Evolutionary conservation across 805 yeast genomes (phyloP), one percentile per base, ranked within the genome.

Genomic region (Schwanniomyces polymorphus): DNA sequence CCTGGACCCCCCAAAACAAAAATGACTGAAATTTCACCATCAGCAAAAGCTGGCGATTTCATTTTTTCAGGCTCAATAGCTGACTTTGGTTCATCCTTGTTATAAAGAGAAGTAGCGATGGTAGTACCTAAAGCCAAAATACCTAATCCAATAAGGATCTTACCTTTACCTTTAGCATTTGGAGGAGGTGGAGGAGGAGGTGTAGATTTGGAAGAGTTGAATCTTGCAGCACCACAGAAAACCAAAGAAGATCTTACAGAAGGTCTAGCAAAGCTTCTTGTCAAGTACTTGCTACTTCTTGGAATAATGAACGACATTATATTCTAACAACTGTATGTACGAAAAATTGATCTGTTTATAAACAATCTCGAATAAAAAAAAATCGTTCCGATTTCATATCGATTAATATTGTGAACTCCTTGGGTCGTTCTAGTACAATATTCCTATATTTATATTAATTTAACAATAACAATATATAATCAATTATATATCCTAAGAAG

Each of bases 1-100:
- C 98, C 98, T 5, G 98, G 98, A 3, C 98, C 98, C 38, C 99
- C 99, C 27, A 92, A 80, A 16, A 92, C 97, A 65, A 89, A 92
- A 25, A 91, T 78, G 4, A 92, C 96, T 25, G 88, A 82, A 26
- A 88, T 83, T 46, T 88, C 84, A 34, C 82, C 81, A 2, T 78
- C 76, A 8, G 78, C 69, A 62, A 88, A 88, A 0, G 86, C 82
- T 27, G 71, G 62, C 49, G 41, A 70, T 68, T 46, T 66, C 16
- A 58, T 61, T 9, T 49, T 38, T 29, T 47, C 52, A 14, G 70
- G 70, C 50, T 81, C 85, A 38, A 78, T 50, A 4, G 77, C 71
- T 46, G 75, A 72, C 27, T 63, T 58, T 6, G 85, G 84, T 12
- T 40, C 52, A 31, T 61, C 67, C 57, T 72, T 78, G 53, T 70